Evolutionary conservation across 305 asterid species (phyloP).

Genomic region (Fraxinus latifolia): DNA sequence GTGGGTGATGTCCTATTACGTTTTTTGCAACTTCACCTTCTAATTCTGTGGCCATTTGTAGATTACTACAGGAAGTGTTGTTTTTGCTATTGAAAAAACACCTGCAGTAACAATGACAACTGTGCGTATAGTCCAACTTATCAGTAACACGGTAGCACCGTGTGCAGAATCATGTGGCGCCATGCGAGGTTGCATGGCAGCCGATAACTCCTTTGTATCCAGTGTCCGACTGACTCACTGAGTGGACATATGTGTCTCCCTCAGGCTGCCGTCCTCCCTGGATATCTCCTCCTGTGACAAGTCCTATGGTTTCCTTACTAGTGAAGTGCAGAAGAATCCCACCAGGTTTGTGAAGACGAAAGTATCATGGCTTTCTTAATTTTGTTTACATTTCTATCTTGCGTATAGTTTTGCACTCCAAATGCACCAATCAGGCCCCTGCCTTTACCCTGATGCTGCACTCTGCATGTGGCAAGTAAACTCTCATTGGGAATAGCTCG

Average conservation of each 20-base stretch:
- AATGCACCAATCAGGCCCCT: constrained; percentile 14
- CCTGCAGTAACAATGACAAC: background rate
- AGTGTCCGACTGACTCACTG: background rate
- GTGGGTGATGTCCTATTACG: background rate
- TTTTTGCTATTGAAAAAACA: background rate
- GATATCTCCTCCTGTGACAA: background rate
- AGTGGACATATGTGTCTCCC: background rate
- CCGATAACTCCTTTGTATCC: background rate
- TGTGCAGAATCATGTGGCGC: background rate
- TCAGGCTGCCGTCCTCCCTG: background rate
- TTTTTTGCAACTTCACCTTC: background rate
- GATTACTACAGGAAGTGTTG: background rate
- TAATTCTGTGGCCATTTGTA: background rate
- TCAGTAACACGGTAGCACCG: background rate
- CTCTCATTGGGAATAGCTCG: constrained; percentile 16
- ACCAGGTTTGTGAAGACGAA: background rate
- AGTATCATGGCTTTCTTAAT: background rate
- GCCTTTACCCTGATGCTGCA: constrained; percentile 22
- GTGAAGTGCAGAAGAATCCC: background rate
- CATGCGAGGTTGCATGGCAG: background rate
- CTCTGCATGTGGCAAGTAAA: constrained; percentile 17
- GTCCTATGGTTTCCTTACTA: background rate
- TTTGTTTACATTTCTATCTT: background rate
- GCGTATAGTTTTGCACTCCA: background rate
- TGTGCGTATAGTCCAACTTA: background rate